Conservation (phyloP, 495 filamentous ascomycete genomes). For the Penicillium daleae region DNA sequence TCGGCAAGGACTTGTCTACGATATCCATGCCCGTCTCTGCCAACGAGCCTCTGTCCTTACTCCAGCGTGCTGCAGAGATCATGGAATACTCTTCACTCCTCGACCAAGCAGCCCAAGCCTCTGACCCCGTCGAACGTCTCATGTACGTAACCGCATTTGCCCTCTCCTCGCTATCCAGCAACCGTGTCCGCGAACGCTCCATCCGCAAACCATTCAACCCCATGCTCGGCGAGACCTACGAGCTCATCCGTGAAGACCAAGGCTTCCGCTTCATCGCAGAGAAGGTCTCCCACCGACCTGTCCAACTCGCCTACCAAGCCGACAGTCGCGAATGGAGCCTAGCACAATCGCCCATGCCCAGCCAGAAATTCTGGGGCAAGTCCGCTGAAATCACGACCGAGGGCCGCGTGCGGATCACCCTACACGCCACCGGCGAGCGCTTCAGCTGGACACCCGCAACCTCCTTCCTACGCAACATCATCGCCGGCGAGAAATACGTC, state of each 20-base stretch:
- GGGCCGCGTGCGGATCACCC: slow-evolving; percentile 73
- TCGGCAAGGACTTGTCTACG: slow-evolving; percentile 93
- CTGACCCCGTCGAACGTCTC: slow-evolving; percentile 67
- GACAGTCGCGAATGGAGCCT: slow-evolving; percentile 83
- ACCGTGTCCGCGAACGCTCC: slow-evolving; percentile 82
- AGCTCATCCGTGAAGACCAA: slow-evolving; percentile 85
- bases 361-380: slow-evolving; percentile 99
- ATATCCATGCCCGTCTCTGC: slow-evolving; percentile 97
- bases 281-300: slow-evolving; percentile 90
- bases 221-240: slow-evolving; percentile 94
- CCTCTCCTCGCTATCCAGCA: slow-evolving; percentile 76
- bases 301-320: slow-evolving; percentile 90
- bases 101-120: slow-evolving; percentile 67
- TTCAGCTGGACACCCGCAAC: slow-evolving; percentile 87
- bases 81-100: slow-evolving; percentile 87
- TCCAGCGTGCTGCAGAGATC: slow-evolving; percentile 87
- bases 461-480: slow-evolving; percentile 91
- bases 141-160: slow-evolving; percentile 90
- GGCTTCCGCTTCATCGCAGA: slow-evolving; percentile 90
- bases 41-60: slow-evolving; percentile 87
- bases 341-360: slow-evolving; percentile 81
- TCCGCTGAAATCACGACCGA: slow-evolving; percentile 90
- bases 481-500: slow-evolving; percentile 97
- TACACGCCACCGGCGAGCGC: slow-evolving; percentile 72
- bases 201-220: slow-evolving; percentile 98